These are phyloP conservation scores for Pezicula carpinea DNA, from an alignment of 2,329 filamentous ascomycete species.

Conservation along the genomic window DNA sequence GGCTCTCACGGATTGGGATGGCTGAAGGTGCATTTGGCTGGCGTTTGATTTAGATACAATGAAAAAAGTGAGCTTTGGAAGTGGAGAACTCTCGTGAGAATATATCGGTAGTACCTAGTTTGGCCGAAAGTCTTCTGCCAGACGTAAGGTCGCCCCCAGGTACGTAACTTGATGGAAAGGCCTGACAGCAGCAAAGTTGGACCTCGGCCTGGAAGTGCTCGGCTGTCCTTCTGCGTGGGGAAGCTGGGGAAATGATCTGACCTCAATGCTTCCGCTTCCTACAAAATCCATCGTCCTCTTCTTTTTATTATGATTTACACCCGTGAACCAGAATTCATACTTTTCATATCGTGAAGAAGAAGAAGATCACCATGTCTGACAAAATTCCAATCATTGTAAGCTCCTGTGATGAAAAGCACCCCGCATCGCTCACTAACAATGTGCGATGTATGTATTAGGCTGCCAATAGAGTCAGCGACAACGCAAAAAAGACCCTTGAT, in stretches of 20 bases:
- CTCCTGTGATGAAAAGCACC: constrained; percentile 3
- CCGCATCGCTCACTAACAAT: constrained; percentile 12
- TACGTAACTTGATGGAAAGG: too few species aligned
- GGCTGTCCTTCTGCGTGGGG: constrained; percentile 14
- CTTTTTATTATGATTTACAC: not conserved
- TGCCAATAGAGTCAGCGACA: constrained; percentile 63
- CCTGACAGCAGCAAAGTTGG: constrained; percentile 2
- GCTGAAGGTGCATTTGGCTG: not conserved
- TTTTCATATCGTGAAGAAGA: not conserved
- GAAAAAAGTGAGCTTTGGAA: too few species aligned
- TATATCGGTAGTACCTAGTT: too few species aligned
- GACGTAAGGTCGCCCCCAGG: too few species aligned
- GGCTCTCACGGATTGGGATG: not conserved
- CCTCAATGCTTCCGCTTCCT: not conserved
- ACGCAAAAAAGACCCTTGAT: constrained; percentile 79
- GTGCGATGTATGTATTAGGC: constrained; percentile 16
- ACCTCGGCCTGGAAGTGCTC: constrained; percentile 15
- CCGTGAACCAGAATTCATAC: not conserved
- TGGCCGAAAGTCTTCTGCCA: too few species aligned
- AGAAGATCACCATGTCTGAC: constrained; percentile 35
- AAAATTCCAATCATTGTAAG: constrained; percentile 43
- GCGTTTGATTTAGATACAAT: not conserved
- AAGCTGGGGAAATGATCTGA: constrained; percentile 13
- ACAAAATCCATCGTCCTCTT: too few species aligned
- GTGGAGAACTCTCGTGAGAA: too few species aligned